Evolutionary conservation across 331 rosid genomes (phyloP).

Genomic region (Pyrus hybrid): DNA sequence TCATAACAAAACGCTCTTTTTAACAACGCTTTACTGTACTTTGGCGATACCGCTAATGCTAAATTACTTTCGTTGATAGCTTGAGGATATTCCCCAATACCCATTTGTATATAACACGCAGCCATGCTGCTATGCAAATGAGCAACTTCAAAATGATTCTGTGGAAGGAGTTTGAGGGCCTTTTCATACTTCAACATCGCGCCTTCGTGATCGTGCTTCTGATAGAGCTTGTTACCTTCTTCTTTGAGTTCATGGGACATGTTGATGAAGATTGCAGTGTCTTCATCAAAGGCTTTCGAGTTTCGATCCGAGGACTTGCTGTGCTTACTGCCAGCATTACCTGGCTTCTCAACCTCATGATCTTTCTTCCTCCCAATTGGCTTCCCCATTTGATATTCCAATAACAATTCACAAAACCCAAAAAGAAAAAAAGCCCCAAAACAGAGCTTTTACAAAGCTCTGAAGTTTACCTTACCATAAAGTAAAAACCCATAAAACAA

Average conservation of each 20-base stretch:
- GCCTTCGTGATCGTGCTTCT: constrained; percentile 67
- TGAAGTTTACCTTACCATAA: not conserved
- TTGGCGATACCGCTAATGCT: constrained; percentile 62
- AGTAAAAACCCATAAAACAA: not conserved
- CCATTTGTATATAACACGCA: constrained; percentile 73
- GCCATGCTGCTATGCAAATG: constrained; percentile 73
- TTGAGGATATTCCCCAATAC: constrained; percentile 75
- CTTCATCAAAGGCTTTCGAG: constrained; percentile 67
- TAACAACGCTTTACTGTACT: constrained; percentile 59
- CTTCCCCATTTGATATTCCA: constrained; percentile 54
- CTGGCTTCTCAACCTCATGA: constrained; percentile 29
- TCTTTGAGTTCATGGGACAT: constrained; percentile 88
- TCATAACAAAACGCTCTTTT: constrained; percentile 69
- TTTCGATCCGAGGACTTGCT: constrained; percentile 31
- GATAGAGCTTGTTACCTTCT: no score
- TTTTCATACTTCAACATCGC: constrained; percentile 78
- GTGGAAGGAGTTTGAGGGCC: constrained; percentile 72
- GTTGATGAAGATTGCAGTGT: constrained; percentile 78
- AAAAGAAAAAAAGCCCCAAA: constrained; percentile 1
- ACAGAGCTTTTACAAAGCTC: constrained; percentile 19
- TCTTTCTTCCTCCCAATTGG: constrained; percentile 73
- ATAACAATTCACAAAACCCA: not conserved
- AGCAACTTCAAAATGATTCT: constrained; percentile 66
- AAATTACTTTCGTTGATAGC: constrained; percentile 74
- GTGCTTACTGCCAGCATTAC: constrained; percentile 22